Evolutionary conservation across 371 early-diverging fungal genomes (phyloP).

Genomic region (Thermomucor indicae-seudaticae): DNA sequence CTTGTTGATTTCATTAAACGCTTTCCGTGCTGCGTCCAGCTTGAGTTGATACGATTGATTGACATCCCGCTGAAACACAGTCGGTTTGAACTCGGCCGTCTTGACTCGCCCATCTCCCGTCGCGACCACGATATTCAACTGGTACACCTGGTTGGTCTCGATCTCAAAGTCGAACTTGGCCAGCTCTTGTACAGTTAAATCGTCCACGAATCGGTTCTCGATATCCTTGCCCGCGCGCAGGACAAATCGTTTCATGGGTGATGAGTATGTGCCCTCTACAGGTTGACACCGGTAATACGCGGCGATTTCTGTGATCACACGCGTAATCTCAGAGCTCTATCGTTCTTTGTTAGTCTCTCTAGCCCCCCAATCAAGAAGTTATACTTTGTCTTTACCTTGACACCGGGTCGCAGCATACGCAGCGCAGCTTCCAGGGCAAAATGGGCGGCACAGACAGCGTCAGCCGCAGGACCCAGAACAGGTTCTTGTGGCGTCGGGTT

Average conservation of each 20-base stretch:
- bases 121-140: constrained; percentile 78
- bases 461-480: constrained; percentile 70
- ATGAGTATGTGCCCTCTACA: constrained; percentile 82
- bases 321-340: constrained; percentile 66
- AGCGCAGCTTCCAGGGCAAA: constrained; percentile 75
- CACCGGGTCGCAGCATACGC: constrained; percentile 81
- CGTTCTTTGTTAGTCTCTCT: constrained; percentile 14
- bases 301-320: constrained; percentile 73
- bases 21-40: constrained; percentile 77
- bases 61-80: constrained; percentile 79
- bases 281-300: constrained; percentile 82
- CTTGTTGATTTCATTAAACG: constrained; percentile 69
- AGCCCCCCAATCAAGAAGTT: not conserved
- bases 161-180: constrained; percentile 61
- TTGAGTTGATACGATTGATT: constrained; percentile 79
- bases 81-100: constrained; percentile 69
- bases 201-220: constrained; percentile 75
- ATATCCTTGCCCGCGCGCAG: constrained; percentile 82
- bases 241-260: constrained; percentile 78
- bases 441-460: constrained; percentile 80
- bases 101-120: constrained; percentile 76
- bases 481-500: constrained; percentile 59
- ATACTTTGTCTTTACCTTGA: too few relatives aligned
- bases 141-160: constrained; percentile 81
- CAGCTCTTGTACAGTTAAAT: constrained; percentile 60